These are phyloP conservation scores for Grosmannia serpens DNA, from an alignment of 2,329 filamentous ascomycete species.

Conservation along the genomic window DNA sequence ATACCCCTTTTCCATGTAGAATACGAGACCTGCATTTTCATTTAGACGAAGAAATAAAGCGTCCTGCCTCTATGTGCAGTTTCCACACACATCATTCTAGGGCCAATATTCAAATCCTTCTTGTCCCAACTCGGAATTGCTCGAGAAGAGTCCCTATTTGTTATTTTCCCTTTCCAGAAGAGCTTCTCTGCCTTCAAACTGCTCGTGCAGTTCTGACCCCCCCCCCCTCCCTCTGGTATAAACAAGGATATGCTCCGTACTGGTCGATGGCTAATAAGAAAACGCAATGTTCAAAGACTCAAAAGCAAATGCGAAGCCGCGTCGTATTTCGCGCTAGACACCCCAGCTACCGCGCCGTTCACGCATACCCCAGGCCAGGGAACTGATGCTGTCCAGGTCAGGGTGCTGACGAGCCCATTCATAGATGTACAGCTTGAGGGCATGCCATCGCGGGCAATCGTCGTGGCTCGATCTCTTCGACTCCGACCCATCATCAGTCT, in stretches of 20 bases:
- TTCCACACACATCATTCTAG: not conserved
- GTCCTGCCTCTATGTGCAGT: not conserved
- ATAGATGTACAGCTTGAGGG: conserved; percentile 68
- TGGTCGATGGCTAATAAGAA: not conserved
- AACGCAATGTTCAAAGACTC: not conserved
- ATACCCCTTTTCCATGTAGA: not conserved
- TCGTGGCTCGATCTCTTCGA: conserved; percentile 24
- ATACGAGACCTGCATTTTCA: not conserved
- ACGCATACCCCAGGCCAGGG: conserved; percentile 55
- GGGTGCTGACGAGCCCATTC: conserved; percentile 90
- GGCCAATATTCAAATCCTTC: no score
- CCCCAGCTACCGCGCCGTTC: conserved; percentile 64
- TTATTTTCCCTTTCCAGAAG: no score
- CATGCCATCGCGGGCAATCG: conserved; percentile 66
- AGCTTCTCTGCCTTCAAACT: not conserved
- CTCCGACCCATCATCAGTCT: not conserved
- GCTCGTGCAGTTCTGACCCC: not conserved
- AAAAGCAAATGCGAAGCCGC: not conserved
- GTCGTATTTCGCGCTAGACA: conserved; percentile 28
- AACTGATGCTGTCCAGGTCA: conserved; percentile 48
- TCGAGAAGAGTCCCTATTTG: no score
- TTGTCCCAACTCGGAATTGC: no score
- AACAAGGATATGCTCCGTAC: not conserved
- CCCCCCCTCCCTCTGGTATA: not conserved
- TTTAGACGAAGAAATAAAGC: not conserved